Evolutionary conservation across 2,329 filamentous ascomycete genomes (phyloP).

Genomic region (Ascochyta lentis): DNA sequence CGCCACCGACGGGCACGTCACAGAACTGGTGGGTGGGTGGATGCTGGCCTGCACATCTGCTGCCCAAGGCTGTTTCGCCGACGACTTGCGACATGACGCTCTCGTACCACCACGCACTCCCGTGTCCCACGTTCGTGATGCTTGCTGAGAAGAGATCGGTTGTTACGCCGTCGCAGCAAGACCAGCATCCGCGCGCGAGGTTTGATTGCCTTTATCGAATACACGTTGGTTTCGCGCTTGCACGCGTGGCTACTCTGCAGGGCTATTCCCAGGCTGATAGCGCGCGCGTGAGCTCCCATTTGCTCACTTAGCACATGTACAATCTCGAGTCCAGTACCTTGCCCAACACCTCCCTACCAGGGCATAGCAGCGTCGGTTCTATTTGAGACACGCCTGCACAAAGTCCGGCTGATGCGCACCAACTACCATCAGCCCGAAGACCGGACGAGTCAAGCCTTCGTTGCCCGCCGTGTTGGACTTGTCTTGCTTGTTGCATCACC

Average conservation of each 20-base stretch:
- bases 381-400: conserved; percentile 29
- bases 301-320: conserved; percentile 26
- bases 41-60: conserved; percentile 11
- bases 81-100: conserved; percentile 3
- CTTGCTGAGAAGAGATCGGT: background rate
- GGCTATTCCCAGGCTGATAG: conserved; percentile 32
- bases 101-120: conserved; percentile 16
- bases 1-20: conserved; percentile 28
- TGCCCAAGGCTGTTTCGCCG: conserved; percentile 10
- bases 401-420: conserved; percentile 37
- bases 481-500: conserved; percentile 3
- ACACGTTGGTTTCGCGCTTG: conserved; percentile 25
- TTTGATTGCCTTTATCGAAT: conserved; percentile 15
- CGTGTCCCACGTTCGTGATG: background rate
- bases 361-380: conserved; percentile 17
- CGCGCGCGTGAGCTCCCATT: conserved; percentile 39
- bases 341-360: conserved; percentile 25
- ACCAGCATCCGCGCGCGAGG: conserved; percentile 5
- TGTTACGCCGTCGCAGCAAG: background rate
- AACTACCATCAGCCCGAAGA: conserved; percentile 26
- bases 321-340: conserved; percentile 34
- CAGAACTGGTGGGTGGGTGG: conserved; percentile 22
- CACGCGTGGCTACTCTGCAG: conserved; percentile 27
- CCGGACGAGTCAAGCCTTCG: conserved; percentile 19
- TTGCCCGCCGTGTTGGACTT: conserved; percentile 17